Evolutionary conservation across 805 yeast genomes (phyloP).

Genomic region (Schwanniomyces pseudopolymorphus): DNA sequence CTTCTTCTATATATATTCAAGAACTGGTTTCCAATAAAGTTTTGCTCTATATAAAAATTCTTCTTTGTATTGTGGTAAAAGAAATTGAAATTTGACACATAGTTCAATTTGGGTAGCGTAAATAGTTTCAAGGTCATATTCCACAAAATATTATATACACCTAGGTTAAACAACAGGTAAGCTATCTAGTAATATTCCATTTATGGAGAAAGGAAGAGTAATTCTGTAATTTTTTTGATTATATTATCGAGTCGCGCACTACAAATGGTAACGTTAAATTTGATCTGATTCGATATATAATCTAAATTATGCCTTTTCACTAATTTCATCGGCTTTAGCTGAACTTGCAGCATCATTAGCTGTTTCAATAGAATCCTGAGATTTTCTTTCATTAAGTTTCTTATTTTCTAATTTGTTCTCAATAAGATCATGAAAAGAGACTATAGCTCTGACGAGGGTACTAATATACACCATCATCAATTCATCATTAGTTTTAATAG

Average conservation of each 20-base stretch:
- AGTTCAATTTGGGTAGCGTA: slow-evolving; percentile 20
- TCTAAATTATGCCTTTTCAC: not conserved
- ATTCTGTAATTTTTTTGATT: not conserved
- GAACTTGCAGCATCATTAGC: not conserved
- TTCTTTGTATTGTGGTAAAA: slow-evolving; percentile 37
- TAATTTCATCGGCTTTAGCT: not conserved
- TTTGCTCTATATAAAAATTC: slow-evolving; percentile 27
- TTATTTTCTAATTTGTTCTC: slow-evolving; percentile 92
- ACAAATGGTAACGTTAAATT: not conserved
- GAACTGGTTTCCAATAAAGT: slow-evolving; percentile 33
- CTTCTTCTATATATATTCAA: slow-evolving; percentile 11
- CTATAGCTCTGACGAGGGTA: slow-evolving; percentile 87
- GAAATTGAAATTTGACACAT: slow-evolving; percentile 30
- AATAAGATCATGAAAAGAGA: slow-evolving; percentile 94
- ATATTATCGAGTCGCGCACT: not conserved
- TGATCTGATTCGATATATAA: not conserved
- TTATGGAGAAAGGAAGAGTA: not conserved
- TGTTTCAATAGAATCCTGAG: slow-evolving; percentile 21
- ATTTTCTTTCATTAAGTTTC: slow-evolving; percentile 35
- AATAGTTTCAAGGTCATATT: slow-evolving; percentile 7
- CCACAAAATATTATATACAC: not conserved
- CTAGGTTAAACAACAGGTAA: not conserved
- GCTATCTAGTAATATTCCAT: not conserved
- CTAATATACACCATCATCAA: slow-evolving; percentile 90
- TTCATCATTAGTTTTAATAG: slow-evolving; percentile 93